Evolutionary conservation across 208 protist genomes (phyloP).

Genomic region (Leishmania arabica): DNA sequence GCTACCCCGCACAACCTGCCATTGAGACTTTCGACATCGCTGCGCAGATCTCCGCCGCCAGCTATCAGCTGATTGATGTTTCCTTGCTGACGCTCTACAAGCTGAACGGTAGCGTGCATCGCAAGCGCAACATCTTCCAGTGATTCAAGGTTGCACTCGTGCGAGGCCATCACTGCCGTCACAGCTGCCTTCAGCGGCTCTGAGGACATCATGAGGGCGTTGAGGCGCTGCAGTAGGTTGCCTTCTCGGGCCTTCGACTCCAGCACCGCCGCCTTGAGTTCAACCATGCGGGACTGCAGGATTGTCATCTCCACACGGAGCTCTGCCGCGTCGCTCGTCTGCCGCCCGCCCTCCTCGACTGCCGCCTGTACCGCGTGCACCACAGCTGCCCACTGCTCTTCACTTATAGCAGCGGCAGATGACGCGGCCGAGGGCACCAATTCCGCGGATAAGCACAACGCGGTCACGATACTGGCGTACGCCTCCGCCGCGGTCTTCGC

Average conservation of each 20-base stretch:
- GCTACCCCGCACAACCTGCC: background rate
- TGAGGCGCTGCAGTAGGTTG: background rate
- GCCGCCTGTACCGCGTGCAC: no score
- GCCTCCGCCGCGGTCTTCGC: no score
- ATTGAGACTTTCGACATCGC: background rate
- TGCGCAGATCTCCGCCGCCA: background rate
- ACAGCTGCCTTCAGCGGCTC: background rate
- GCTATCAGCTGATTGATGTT: background rate
- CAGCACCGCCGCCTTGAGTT: background rate
- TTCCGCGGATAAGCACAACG: no score
- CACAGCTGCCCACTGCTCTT: no score
- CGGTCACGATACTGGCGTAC: no score
- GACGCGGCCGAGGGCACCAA: no score
- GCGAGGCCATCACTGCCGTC: background rate
- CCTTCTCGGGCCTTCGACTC: constrained; percentile 1
- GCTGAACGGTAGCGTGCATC: background rate
- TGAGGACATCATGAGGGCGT: constrained; percentile 5
- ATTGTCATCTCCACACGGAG: background rate
- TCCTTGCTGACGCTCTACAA: background rate
- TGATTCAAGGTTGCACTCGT: background rate
- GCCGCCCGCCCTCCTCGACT: no score
- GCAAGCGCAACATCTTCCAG: constrained; percentile 7
- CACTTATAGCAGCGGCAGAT: no score
- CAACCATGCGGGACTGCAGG: background rate
- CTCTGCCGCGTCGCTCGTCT: background rate